phyloP scores from a whole-genome alignment of 2,329 filamentous ascomycete species.

The Colletotrichum karsti region DNA sequence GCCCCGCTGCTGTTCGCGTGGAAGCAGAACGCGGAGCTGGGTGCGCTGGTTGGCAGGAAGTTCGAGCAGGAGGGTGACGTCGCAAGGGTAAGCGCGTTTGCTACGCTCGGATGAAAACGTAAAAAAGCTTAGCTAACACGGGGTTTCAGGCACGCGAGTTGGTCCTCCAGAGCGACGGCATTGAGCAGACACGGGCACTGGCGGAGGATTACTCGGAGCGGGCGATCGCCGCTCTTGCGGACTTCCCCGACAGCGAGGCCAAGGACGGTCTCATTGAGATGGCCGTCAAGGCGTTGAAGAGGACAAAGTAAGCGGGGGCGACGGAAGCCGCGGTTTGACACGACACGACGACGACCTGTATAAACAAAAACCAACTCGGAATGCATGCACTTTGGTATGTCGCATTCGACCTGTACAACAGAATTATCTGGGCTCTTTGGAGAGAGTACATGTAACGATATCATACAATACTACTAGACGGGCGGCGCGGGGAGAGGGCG shows the following conservation, averaged over 20 bases:
- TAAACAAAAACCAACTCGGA: slow-evolving; percentile 10
- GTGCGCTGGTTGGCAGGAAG: slow-evolving; percentile 89
- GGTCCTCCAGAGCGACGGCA: slow-evolving; percentile 83
- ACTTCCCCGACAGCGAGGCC: slow-evolving; percentile 93
- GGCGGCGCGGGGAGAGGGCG: background rate
- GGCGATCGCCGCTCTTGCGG: slow-evolving; percentile 83
- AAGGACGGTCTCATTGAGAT: slow-evolving; percentile 93
- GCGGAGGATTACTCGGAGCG: slow-evolving; percentile 92
- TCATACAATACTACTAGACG: slow-evolving; percentile 27
- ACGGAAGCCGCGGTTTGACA: background rate
- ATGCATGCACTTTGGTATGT: slow-evolving; percentile 25
- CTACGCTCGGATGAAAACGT: slow-evolving; percentile 11
- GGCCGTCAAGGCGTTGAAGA: slow-evolving; percentile 89
- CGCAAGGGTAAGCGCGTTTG: slow-evolving; percentile 71
- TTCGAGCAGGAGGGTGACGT: slow-evolving; percentile 88
- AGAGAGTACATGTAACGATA: slow-evolving; percentile 30
- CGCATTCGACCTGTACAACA: slow-evolving; percentile 28
- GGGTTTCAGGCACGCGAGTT: slow-evolving; percentile 82
- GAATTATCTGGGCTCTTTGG: slow-evolving; percentile 13
- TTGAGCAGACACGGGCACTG: slow-evolving; percentile 90
- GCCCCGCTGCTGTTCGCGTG: slow-evolving; percentile 95
- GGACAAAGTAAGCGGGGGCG: slow-evolving; percentile 72
- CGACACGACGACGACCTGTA: background rate
- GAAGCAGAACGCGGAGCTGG: slow-evolving; percentile 87
- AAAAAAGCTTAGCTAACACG: slow-evolving; percentile 28